phyloP scores from a whole-genome alignment of 2,329 filamentous ascomycete species.

The Phialocephala subalpina region DNA sequence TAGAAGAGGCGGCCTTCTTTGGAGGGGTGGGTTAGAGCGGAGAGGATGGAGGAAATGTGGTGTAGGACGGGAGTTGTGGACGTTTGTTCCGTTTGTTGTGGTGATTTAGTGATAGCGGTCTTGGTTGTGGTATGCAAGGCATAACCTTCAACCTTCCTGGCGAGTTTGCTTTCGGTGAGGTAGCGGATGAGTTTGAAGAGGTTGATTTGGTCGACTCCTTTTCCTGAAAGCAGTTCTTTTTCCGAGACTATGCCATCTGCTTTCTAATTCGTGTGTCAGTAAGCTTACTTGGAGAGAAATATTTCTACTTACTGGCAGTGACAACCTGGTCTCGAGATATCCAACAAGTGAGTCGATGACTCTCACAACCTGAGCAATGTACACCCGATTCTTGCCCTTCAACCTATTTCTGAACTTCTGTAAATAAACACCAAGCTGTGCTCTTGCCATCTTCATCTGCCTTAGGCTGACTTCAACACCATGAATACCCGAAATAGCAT shows the following conservation, averaged over 20 bases:
- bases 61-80: slow-evolving; percentile 45
- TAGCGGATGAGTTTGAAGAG: slow-evolving; percentile 88
- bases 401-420: slow-evolving; percentile 87
- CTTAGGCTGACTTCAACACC: slow-evolving; percentile 77
- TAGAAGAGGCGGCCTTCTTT: slow-evolving; percentile 73
- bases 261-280: slow-evolving; percentile 41
- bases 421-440: slow-evolving; percentile 83
- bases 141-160: slow-evolving; percentile 94
- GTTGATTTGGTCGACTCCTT: slow-evolving; percentile 95
- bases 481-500: slow-evolving; percentile 88
- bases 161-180: slow-evolving; percentile 89
- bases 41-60: slow-evolving; percentile 73
- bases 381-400: slow-evolving; percentile 90
- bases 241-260: slow-evolving; percentile 74
- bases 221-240: slow-evolving; percentile 77
- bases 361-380: slow-evolving; percentile 86
- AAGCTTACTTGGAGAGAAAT: slow-evolving; percentile 31
- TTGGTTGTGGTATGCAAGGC: slow-evolving; percentile 60
- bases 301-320: slow-evolving; percentile 53
- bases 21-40: slow-evolving; percentile 86
- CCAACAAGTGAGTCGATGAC: slow-evolving; percentile 80
- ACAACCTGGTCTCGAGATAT: slow-evolving; percentile 67
- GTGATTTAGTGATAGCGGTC: slow-evolving; percentile 6
- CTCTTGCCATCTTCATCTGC: slow-evolving; percentile 76
- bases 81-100: slow-evolving; percentile 15